Evolutionary conservation across 23 red algal species (phyloP).

Genomic region (Gracilaria caudata): DNA sequence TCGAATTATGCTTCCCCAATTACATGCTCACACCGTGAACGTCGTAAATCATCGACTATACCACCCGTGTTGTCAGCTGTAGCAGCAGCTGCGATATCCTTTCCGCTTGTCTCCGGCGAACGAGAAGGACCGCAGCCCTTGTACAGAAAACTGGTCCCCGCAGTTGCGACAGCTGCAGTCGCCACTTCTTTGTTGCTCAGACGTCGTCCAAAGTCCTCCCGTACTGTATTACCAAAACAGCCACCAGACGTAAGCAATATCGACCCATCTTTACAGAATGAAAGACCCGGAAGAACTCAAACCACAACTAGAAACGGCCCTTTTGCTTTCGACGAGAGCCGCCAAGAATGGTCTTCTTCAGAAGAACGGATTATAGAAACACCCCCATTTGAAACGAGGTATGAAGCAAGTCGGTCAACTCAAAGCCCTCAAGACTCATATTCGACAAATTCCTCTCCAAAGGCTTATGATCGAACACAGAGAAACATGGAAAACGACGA

Average conservation of each 20-base stretch:
- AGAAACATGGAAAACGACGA: not conserved
- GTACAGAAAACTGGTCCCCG: slow-evolving; percentile 5
- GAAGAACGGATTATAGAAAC: not conserved
- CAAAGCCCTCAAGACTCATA: not conserved
- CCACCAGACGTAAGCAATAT: not conserved
- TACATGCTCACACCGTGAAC: not conserved
- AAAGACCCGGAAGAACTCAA: not conserved
- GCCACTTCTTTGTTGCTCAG: slow-evolving; percentile 15
- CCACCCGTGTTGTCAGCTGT: not conserved
- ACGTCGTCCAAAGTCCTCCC: not conserved
- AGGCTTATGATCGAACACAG: not conserved
- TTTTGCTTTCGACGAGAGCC: not conserved
- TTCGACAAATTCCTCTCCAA: not conserved
- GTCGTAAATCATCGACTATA: not conserved
- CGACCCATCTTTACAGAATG: not conserved
- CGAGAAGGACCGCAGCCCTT: not conserved
- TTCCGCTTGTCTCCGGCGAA: not conserved
- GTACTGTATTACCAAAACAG: not conserved
- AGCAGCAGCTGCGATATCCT: slow-evolving; percentile 1
- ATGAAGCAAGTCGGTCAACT: not conserved
- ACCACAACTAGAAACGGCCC: not conserved
- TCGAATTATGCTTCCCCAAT: not conserved
- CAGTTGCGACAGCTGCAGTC: not conserved
- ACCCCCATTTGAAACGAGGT: not conserved
- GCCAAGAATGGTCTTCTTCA: slow-evolving; percentile 2